phyloP scores from a whole-genome alignment of 257 asterid genomes.

The Solanum paucissectum region DNA sequence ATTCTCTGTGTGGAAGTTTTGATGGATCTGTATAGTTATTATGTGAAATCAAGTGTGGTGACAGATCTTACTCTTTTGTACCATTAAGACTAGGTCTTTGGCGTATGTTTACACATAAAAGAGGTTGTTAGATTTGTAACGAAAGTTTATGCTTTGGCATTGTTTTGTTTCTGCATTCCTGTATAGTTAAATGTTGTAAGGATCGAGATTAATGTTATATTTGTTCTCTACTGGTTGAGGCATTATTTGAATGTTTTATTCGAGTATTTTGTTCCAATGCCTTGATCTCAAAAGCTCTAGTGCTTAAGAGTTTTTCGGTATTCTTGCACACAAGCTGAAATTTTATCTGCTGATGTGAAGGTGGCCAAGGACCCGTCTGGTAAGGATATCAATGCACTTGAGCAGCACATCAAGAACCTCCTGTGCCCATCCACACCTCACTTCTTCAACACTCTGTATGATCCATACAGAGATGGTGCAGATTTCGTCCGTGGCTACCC shows the following conservation, averaged over 20 bases:
- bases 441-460: conserved; percentile 77
- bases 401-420: conserved; percentile 73
- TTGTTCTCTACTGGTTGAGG: background rate
- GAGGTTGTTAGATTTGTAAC: background rate
- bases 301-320: background rate
- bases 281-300: background rate
- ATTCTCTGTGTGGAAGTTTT: background rate
- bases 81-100: background rate
- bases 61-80: background rate
- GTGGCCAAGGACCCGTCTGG: conserved; percentile 78
- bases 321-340: background rate
- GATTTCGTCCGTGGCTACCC: conserved; percentile 87
- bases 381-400: conserved; percentile 61
- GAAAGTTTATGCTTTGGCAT: background rate
- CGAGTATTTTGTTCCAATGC: background rate
- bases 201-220: background rate
- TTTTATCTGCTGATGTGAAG: conserved; percentile 12
- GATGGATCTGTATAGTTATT: background rate
- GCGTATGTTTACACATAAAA: background rate
- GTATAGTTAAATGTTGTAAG: background rate
- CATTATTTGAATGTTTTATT: background rate
- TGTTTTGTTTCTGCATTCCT: background rate
- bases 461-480: conserved; percentile 70
- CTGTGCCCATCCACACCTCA: conserved; percentile 57
- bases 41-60: background rate